Evolutionary conservation across 306 rosid genomes (phyloP).

Genomic region (Medicago truncatula): MtrunA17r5.0-ANR NC_053049.1:45529501-45530000

Average conservation of each 20-base stretch:
- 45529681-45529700: neutral
- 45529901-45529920: constrained; percentile 86
- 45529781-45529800: constrained; percentile 12
- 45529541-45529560: neutral
- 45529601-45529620: neutral
- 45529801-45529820: constrained; percentile 11
- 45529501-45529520: constrained; percentile 23
- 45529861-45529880: constrained; percentile 38
- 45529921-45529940: constrained; percentile 82
- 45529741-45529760: constrained; percentile 17
- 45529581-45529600: neutral
- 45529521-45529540: constrained; percentile 23
- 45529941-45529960: constrained; percentile 87
- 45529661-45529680: constrained; percentile 10
- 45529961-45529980: constrained; percentile 86
- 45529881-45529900: constrained; percentile 40
- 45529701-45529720: constrained; percentile 25
- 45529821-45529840: constrained; percentile 2
- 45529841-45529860: constrained; percentile 37
- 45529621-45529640: constrained; percentile 23
- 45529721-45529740: constrained; percentile 32
- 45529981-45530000: constrained; percentile 83
- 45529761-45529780: neutral
- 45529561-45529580: constrained; percentile 26
- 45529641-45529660: neutral